Conservation (phyloP, 257 asterid species). For the Eustoma russellianum region DNA sequence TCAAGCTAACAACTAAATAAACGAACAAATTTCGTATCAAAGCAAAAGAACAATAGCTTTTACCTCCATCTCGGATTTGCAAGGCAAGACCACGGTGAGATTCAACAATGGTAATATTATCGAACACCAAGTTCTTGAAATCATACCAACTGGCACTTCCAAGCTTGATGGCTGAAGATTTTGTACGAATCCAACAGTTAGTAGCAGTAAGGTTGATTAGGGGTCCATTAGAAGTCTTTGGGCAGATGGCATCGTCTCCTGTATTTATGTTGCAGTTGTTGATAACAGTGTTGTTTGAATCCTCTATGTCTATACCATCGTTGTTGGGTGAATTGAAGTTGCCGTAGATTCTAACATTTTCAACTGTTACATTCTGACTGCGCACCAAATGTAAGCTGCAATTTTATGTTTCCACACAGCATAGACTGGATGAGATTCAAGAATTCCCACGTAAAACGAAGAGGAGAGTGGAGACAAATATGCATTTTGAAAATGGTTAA, state of each 20-base stretch:
- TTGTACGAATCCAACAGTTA: constrained; percentile 68
- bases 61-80: constrained; percentile 97
- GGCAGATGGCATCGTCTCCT: constrained; percentile 98
- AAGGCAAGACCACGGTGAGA: constrained; percentile 87
- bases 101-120: constrained; percentile 64
- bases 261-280: constrained; percentile 66
- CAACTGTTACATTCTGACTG: constrained; percentile 51
- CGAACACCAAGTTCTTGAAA: constrained; percentile 50
- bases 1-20: background rate
- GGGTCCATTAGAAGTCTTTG: constrained; percentile 62
- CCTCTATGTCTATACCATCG: constrained; percentile 88
- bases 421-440: too few relatives aligned
- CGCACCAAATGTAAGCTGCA: constrained; percentile 82
- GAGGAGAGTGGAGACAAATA: too few relatives aligned
- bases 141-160: constrained; percentile 82
- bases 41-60: background rate
- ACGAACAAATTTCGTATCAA: background rate
- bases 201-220: constrained; percentile 70
- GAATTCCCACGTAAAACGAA: too few relatives aligned
- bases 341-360: constrained; percentile 57
- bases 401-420: background rate
- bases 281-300: constrained; percentile 76
- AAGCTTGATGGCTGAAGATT: constrained; percentile 85
- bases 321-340: constrained; percentile 87
- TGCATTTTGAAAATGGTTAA: too few relatives aligned